phyloP scores from a whole-genome alignment of 139 green algal species.

The Ettlia oleoabundans region DNA sequence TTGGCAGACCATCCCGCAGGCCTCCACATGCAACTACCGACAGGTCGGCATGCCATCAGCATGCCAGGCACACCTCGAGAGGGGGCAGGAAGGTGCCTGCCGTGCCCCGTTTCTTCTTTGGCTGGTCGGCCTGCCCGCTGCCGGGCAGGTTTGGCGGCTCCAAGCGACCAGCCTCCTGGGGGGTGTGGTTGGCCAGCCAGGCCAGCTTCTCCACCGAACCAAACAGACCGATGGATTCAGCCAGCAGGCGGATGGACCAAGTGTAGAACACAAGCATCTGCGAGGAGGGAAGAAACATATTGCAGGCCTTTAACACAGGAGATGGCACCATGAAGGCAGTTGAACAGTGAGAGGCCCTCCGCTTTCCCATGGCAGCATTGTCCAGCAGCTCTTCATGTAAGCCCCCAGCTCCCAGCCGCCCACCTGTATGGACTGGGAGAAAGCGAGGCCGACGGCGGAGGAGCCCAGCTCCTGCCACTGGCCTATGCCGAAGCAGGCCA shows the following conservation, averaged over 20 bases:
- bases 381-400: no score
- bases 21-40: no score
- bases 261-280: constrained; percentile 10
- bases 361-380: no score
- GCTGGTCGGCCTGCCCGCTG: neutral
- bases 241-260: constrained; percentile 67
- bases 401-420: neutral
- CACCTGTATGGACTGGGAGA: constrained; percentile 74
- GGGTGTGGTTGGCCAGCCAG: constrained; percentile 55
- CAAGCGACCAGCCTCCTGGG: constrained; percentile 36
- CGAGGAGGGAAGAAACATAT: no score
- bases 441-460: constrained; percentile 64
- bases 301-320: no score
- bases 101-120: constrained; percentile 2
- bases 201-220: constrained; percentile 68
- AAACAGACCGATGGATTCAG: constrained; percentile 70
- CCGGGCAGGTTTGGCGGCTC: constrained; percentile 26
- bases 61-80: constrained; percentile 7
- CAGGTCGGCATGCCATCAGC: no score
- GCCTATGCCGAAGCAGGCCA: constrained; percentile 60
- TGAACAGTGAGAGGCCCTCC: no score
- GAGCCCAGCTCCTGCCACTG: constrained; percentile 40
- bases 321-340: no score
- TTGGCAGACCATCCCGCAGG: no score
- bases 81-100: constrained; percentile 2